Evolutionary conservation across 805 yeast genomes (phyloP), one percentile per base, ranked within the genome.

Genomic region (Torulaspora maleeae): DNA sequence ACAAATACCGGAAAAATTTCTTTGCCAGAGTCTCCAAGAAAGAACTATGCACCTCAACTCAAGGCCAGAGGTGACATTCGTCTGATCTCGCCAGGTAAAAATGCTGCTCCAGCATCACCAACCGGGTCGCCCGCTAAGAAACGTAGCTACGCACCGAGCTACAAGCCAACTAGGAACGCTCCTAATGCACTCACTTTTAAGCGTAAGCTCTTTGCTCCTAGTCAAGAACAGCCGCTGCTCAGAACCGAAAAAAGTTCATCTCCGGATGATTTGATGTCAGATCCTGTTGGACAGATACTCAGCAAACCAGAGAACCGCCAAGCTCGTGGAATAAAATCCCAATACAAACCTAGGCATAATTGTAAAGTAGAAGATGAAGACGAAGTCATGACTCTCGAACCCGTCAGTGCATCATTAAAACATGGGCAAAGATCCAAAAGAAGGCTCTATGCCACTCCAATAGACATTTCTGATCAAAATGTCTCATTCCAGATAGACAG

Each of bases 81-180:
- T 27, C 28, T 33, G 22, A 27, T 22, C 9, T 47, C 47, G 11
- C 47, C 44, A 12, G 33, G 36, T n/a, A 48, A 44, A 19, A 20
- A 25, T 5, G 48, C 33, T 43, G 59, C 60, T 3, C 59, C 59
- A 3, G 41, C 5, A 5, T 39, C 52, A 20, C 52, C 54, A 15
- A 28, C 45, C 5, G 51, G 36, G 5, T 45, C 54, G 4, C 53
- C 56, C 4, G 22, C n/a, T 1, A 45, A 33, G 32, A 49, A 38
- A 28, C 46, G 41, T 19, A 12, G 37, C n/a, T 39, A 41, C 34
- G 50, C 48, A 3, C 50, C 51, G 16, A 27, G 13, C 13, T 50
- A 50, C 22, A 35, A n/a, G n/a, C 47, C 51, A 25, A 39, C 34
- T 15, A 44, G 44, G 25, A 41, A 38, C 27, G 47, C 45, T 15